Evolutionary conservation across 257 asterid genomes (phyloP).

Genomic region (Capsicum pubescens): DNA sequence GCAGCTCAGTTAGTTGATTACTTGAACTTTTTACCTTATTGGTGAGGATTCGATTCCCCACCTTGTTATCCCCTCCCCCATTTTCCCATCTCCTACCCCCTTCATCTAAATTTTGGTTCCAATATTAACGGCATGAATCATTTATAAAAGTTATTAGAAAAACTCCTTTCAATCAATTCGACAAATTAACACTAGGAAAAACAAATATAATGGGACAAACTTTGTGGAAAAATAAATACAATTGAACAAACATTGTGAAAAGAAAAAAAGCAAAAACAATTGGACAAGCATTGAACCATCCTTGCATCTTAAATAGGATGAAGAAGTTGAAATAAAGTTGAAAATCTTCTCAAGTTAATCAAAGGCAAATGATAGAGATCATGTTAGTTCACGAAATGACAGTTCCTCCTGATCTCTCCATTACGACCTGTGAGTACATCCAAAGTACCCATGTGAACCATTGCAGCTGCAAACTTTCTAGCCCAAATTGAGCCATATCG

Average conservation of each 20-base stretch:
- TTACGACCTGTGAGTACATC: conserved; percentile 50
- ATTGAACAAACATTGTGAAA: background rate
- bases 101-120: too few species aligned
- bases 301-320: too few species aligned
- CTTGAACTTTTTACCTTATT: too few species aligned
- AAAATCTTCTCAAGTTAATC: background rate
- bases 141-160: background rate
- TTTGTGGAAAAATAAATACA: background rate
- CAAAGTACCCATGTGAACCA: conserved; percentile 56
- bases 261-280: too few species aligned
- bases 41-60: too few species aligned
- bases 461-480: conserved; percentile 60
- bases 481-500: conserved; percentile 43
- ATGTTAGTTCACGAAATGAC: conserved; percentile 50
- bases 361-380: background rate
- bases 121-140: background rate
- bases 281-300: background rate
- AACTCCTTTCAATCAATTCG: background rate
- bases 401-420: conserved; percentile 62
- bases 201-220: background rate
- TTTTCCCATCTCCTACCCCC: too few species aligned
- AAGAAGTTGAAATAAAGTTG: too few species aligned
- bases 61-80: too few species aligned
- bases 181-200: background rate
- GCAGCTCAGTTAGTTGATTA: too few species aligned